Percentiles rank a stretch among this genome's conserved stretches.
These are phyloP conservation scores for Xylona heveae DNA, from an alignment of 495 filamentous ascomycete species.

Conservation along the genomic window DNA sequence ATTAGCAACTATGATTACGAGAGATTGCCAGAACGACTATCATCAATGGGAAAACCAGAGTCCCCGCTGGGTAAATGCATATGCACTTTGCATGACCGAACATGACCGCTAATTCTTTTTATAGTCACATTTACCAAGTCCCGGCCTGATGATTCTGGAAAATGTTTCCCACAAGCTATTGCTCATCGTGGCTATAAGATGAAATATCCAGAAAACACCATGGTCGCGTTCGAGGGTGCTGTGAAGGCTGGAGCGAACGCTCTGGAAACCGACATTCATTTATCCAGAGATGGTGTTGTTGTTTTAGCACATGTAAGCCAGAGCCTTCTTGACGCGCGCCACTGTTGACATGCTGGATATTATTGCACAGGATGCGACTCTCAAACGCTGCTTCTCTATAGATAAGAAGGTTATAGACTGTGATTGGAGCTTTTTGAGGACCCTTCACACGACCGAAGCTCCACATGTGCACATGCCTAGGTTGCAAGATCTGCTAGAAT, in stretches of 20 bases:
- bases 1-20: no score
- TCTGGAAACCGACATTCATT: conserved; percentile 72
- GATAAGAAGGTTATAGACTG: conserved; percentile 49
- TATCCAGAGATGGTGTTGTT: conserved; percentile 64
- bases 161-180: conserved; percentile 45
- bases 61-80: no score
- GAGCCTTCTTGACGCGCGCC: background rate
- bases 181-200: conserved; percentile 74
- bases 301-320: conserved; percentile 61
- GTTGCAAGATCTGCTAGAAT: conserved; percentile 54
- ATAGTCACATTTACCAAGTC: conserved; percentile 13
- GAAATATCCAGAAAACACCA: conserved; percentile 66
- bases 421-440: conserved; percentile 49
- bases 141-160: conserved; percentile 12
- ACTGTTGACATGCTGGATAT: conserved; percentile 3
- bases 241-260: conserved; percentile 55
- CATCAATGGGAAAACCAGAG: no score
- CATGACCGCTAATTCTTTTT: background rate
- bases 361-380: conserved; percentile 36
- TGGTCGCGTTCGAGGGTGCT: conserved; percentile 55
- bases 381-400: conserved; percentile 63
- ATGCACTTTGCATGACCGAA: background rate
- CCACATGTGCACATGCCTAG: conserved; percentile 54
- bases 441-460: conserved; percentile 39
- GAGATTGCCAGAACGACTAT: no score